A percentile compares a stretch with the other conserved stretches of the same genome.
These are phyloP conservation scores for Pleochaeta shiraiana DNA, from an alignment of 2,329 filamentous ascomycete species.

Conservation along the genomic window DNA sequence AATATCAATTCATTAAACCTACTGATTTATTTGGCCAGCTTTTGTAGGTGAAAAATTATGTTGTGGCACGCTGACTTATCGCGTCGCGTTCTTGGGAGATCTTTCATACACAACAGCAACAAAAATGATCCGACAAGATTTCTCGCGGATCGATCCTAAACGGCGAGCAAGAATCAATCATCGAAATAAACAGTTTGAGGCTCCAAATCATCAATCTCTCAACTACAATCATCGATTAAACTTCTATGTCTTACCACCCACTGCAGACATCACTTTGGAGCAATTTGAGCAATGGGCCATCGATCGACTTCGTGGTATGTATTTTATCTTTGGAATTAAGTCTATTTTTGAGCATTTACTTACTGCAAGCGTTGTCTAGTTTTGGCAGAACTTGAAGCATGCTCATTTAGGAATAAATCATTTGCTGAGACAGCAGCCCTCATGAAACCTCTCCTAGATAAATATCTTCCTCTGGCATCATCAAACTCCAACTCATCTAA, in stretches of 20 bases:
- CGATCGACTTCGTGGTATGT: slow-evolving; percentile 56
- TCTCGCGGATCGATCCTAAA: slow-evolving; percentile 30
- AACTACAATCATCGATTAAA: slow-evolving; percentile 75
- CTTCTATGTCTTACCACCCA: slow-evolving; percentile 76
- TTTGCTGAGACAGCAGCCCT: slow-evolving; percentile 62
- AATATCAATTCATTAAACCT: too few species aligned
- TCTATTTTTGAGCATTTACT: neutral
- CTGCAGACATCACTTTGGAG: slow-evolving; percentile 84
- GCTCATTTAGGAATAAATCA: slow-evolving; percentile 79
- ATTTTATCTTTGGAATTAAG: neutral
- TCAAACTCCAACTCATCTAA: slow-evolving; percentile 41
- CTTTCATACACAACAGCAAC: too few species aligned
- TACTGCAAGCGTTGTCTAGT: slow-evolving; percentile 29
- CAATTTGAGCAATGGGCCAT: slow-evolving; percentile 99
- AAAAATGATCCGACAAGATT: slow-evolving; percentile 18
- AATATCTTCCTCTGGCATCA: slow-evolving; percentile 60
- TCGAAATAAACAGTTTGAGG: slow-evolving; percentile 72
- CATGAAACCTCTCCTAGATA: slow-evolving; percentile 71
- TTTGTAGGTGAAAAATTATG: too few species aligned
- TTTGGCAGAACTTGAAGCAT: slow-evolving; percentile 75
- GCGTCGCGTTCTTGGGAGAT: too few species aligned
- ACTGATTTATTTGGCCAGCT: too few species aligned
- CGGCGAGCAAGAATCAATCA: slow-evolving; percentile 54
- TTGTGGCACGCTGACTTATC: too few species aligned
- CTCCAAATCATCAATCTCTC: slow-evolving; percentile 51